Conservation (phyloP, 2,329 filamentous ascomycete species). For the Setomelanomma holmii region DNA sequence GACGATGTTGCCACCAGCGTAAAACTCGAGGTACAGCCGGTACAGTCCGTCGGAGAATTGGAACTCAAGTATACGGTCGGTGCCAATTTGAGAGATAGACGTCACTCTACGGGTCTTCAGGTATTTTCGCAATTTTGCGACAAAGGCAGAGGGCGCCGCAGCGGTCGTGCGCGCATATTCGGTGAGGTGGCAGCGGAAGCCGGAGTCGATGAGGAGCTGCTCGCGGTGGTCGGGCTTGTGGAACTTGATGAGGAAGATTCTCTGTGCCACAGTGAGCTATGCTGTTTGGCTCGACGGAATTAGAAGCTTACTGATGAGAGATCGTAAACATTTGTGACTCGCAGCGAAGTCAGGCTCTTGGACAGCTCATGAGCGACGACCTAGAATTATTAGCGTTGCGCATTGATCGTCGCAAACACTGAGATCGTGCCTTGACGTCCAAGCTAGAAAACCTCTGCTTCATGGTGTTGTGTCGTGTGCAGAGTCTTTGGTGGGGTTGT, state of each 20-base stretch:
- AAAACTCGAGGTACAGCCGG: constrained; percentile 91
- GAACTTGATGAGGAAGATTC: constrained; percentile 95
- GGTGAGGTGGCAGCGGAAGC: constrained; percentile 94
- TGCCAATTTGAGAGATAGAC: constrained; percentile 82
- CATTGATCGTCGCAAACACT: no score
- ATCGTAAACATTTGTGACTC: constrained; percentile 94
- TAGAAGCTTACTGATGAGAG: constrained; percentile 71
- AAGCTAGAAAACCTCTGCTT: constrained; percentile 83
- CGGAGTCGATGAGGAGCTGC: constrained; percentile 90
- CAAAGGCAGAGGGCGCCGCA: constrained; percentile 82
- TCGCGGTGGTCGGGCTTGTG: constrained; percentile 87
- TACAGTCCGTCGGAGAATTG: constrained; percentile 92
- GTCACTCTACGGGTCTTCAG: constrained; percentile 88
- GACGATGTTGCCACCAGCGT: constrained; percentile 93
- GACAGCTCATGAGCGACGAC: constrained; percentile 95
- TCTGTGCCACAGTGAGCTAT: constrained; percentile 52
- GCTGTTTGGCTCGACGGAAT: neutral
- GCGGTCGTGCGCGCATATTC: constrained; percentile 88
- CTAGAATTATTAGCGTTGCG: constrained; percentile 55
- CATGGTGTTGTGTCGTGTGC: constrained; percentile 59
- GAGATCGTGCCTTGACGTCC: constrained; percentile 79
- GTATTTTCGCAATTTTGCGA: constrained; percentile 82
- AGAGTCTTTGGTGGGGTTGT: constrained; percentile 37
- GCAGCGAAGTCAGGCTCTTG: constrained; percentile 74
- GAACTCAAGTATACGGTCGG: constrained; percentile 90